Percentiles rank a stretch among this genome's conserved stretches.
Evolutionary conservation across 192 early-diverging fungal species (phyloP).

Genomic region (Chytriomyces confervae): DNA sequence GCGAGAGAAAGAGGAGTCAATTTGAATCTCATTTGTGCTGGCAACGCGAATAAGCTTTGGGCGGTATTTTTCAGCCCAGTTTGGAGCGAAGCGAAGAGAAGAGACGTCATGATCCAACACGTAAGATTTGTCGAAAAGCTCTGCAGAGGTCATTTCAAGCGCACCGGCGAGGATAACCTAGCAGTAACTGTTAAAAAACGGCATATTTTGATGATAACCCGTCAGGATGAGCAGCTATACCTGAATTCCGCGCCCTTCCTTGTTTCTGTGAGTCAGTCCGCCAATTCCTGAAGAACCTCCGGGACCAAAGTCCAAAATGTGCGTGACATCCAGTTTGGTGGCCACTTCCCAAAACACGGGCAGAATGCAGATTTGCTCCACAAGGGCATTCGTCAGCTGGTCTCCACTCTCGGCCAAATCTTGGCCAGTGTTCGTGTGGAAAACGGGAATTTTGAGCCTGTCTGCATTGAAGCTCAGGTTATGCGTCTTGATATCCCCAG

Average conservation of each 20-base stretch:
- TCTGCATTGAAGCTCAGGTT: conserved; percentile 67
- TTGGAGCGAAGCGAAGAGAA: conserved; percentile 75
- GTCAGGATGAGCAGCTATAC: background rate
- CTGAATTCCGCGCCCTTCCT: conserved; percentile 84
- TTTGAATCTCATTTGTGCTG: conserved; percentile 70
- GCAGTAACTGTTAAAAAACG: too few species aligned
- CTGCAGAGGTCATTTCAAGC: conserved; percentile 65
- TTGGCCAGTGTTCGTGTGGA: conserved; percentile 79
- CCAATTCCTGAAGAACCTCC: conserved; percentile 86
- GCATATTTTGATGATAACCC: too few species aligned
- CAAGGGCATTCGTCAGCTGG: conserved; percentile 69
- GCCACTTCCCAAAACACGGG: conserved; percentile 80
- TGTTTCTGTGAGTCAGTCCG: conserved; percentile 81
- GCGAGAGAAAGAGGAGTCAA: conserved; percentile 88
- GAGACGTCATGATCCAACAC: conserved; percentile 80
- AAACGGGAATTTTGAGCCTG: conserved; percentile 77
- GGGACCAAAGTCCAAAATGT: conserved; percentile 94
- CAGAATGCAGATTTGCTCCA: conserved; percentile 72
- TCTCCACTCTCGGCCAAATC: conserved; percentile 61
- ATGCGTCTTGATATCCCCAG: conserved; percentile 71
- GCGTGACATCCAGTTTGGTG: conserved; percentile 69
- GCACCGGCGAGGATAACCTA: conserved; percentile 68
- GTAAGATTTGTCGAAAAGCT: conserved; percentile 76
- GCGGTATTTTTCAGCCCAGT: conserved; percentile 87
- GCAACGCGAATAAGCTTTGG: conserved; percentile 79